These are phyloP conservation scores for Capsicum baccatum DNA, from an alignment of 257 asterid genomes.

Conservation along the genomic window DNA sequence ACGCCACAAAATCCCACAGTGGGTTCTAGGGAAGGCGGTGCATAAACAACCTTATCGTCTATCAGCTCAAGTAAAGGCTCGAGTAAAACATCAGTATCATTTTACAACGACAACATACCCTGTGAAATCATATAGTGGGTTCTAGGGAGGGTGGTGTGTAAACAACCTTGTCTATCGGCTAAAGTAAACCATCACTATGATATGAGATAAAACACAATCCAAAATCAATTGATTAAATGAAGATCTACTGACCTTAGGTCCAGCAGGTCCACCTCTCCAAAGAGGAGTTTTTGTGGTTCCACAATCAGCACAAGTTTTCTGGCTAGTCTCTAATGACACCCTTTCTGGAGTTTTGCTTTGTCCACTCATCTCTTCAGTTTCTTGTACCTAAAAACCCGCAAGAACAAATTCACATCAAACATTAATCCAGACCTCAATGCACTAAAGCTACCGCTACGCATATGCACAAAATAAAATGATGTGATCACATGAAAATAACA, in stretches of 20 bases:
- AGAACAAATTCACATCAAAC: neutral
- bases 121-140: too few relatives aligned
- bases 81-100: too few relatives aligned
- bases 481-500: neutral
- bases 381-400: conserved; percentile 52
- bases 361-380: conserved; percentile 66
- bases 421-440: neutral
- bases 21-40: too few relatives aligned
- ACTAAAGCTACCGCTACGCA: too few relatives aligned
- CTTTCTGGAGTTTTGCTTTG: conserved; percentile 59
- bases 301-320: conserved; percentile 87
- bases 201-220: neutral
- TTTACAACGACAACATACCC: too few relatives aligned
- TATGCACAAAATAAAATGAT: too few relatives aligned
- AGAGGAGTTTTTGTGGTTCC: conserved; percentile 97
- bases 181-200: neutral
- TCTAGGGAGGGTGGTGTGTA: too few relatives aligned
- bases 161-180: too few relatives aligned
- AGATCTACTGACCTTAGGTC: conserved; percentile 72
- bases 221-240: neutral
- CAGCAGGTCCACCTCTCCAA: conserved; percentile 99
- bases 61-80: too few relatives aligned
- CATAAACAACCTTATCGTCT: too few relatives aligned
- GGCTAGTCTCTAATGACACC: conserved; percentile 52
- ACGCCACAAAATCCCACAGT: too few relatives aligned